Base-by-base conservation (phyloP, 176 grass and related monocot genomes). In the Themeda triandra region DNA sequence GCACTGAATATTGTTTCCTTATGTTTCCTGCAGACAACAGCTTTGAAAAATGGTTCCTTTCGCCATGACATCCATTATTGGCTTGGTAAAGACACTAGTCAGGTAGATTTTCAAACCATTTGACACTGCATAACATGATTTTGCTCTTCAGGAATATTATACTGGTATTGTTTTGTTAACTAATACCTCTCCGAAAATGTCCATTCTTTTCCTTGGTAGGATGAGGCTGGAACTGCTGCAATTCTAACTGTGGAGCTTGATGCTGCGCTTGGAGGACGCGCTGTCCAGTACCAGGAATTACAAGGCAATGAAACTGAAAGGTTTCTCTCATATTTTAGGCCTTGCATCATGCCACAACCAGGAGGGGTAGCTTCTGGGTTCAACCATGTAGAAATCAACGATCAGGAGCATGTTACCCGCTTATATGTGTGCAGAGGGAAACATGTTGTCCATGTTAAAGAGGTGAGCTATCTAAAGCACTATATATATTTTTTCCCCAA, bases 11-110 rank as follows among this genome's bases (percentile, higher is more conserved):
- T 69, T 54, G 8, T 56, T 8, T 24, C 37, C 41, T 84, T 17
- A 78, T 84, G 18, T 77, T 81, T n/a, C 62, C 3, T 64, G 46
- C 83, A 99, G 96, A 99, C 89, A 85, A 83, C 96, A 15, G 86
- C 75, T 18, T 90, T 94, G 68, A 99, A 93, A 77, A 96, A 92
- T 71, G 96, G 96, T 67, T 93, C 96, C 53, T 82, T 99, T 39
- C 89, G 83, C 77, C 93, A 99, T 83, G 96, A 99, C 66, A 87
- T 99, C 73, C 93, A 99, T 87, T 99, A 99, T 87, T 99, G 96
- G 96, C 89, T 99, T 85, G 96, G 96, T 66, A 96, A 96, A 92
- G 93, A 99, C 84, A 99, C 91, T 82, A 94, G 91, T 77, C 93
- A 99, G 96, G 96, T 94, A 84, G 17, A 73, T 54, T 89, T 67